Evolutionary conservation across 495 filamentous ascomycete genomes (phyloP).

Genomic region (Amorphotheca resinae): DNA sequence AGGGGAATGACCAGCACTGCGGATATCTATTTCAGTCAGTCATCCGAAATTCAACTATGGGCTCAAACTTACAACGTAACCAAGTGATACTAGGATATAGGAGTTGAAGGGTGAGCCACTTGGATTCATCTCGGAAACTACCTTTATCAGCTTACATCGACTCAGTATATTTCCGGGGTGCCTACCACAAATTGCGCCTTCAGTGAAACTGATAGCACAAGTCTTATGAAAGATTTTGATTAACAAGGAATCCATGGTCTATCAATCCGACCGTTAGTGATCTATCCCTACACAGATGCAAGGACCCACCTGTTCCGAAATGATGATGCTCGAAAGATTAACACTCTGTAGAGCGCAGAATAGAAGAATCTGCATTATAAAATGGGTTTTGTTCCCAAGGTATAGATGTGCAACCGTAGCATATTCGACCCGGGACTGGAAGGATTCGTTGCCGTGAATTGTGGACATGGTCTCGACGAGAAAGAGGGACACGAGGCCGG

Average conservation of each 20-base stretch:
- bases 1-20: slow-evolving; percentile 1
- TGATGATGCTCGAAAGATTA: slow-evolving; percentile 4
- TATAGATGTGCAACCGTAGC: slow-evolving; percentile 3
- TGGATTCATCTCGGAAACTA: background rate
- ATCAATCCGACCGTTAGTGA: background rate
- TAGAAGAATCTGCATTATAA: slow-evolving; percentile 3
- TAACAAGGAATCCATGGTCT: slow-evolving; percentile 4
- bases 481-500: background rate
- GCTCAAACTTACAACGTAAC: background rate
- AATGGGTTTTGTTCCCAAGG: background rate
- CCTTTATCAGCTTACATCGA: background rate
- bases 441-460: slow-evolving; percentile 3
- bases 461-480: slow-evolving; percentile 5
- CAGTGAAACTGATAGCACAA: slow-evolving; percentile 1
- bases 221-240: slow-evolving; percentile 2
- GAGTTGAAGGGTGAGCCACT: slow-evolving; percentile 1
- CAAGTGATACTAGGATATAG: background rate
- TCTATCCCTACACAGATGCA: too few relatives aligned
- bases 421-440: slow-evolving; percentile 3
- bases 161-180: background rate
- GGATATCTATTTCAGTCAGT: slow-evolving; percentile 2
- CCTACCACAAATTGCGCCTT: slow-evolving; percentile 2
- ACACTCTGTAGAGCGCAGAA: slow-evolving; percentile 5
- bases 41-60: background rate
- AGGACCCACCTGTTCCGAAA: background rate